These are phyloP conservation scores for Gossypium rotundifolium DNA, from an alignment of 345 rosid genomes.

Conservation along the genomic window DNA sequence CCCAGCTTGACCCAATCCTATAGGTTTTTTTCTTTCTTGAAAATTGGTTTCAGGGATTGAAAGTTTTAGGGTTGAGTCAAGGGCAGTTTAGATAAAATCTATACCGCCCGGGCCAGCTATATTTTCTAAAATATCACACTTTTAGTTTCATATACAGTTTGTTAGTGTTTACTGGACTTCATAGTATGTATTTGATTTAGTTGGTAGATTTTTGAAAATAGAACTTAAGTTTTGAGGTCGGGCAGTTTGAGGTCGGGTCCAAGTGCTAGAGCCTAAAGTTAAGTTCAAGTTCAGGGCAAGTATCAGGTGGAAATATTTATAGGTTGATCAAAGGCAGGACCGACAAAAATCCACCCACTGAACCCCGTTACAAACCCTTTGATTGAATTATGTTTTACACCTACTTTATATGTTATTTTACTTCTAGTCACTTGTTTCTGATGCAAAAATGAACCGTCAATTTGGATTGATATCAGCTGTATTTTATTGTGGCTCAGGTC, in stretches of 20 bases:
- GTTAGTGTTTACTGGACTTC: background rate
- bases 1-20: too few relatives aligned
- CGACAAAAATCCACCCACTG: too few relatives aligned
- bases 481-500: constrained; percentile 39
- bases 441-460: background rate
- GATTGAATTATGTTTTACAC: background rate
- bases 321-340: too few relatives aligned
- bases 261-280: too few relatives aligned
- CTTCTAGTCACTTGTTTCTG: background rate
- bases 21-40: too few relatives aligned
- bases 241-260: too few relatives aligned
- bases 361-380: background rate
- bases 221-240: background rate
- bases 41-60: too few relatives aligned
- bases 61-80: too few relatives aligned
- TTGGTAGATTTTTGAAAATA: background rate
- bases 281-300: too few relatives aligned
- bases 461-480: constrained; percentile 8
- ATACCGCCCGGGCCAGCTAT: too few relatives aligned
- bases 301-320: too few relatives aligned
- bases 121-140: background rate
- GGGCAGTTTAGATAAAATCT: too few relatives aligned
- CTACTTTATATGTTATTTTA: constrained; percentile 1
- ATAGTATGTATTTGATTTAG: background rate
- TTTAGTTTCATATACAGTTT: background rate